Percentiles rank a stretch among this genome's conserved stretches.
phyloP scores from a whole-genome alignment of 257 asterid genomes.

The Solanum pennellii region DNA sequence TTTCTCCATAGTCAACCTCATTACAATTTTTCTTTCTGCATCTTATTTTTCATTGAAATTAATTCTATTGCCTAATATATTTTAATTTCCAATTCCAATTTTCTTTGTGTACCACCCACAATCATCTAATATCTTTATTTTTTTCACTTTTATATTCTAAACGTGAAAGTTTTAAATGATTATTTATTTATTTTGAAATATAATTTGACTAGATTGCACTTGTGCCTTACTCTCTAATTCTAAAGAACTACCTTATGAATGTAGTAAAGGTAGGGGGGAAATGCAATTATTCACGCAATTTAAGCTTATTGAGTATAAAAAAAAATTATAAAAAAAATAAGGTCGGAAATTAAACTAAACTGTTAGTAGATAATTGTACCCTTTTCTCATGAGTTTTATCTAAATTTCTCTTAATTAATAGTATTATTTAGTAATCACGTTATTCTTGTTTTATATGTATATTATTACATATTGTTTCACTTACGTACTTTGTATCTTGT shows the following conservation, averaged over 20 bases:
- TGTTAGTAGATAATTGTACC: too few relatives aligned
- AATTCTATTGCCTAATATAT: too few relatives aligned
- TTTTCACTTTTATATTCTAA: not conserved
- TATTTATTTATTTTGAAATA: not conserved
- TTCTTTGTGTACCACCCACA: not conserved
- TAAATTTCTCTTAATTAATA: too few relatives aligned
- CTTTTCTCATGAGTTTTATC: too few relatives aligned
- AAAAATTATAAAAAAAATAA: too few relatives aligned
- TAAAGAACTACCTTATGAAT: not conserved
- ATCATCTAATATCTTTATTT: not conserved
- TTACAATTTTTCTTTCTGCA: rapidly evolving
- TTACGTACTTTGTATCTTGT: too few relatives aligned
- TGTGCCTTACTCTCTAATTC: not conserved
- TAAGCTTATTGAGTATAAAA: rapidly evolving
- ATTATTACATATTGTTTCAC: not conserved
- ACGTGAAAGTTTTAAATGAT: too few relatives aligned
- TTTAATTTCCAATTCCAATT: too few relatives aligned
- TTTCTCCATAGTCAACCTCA: too few relatives aligned
- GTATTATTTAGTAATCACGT: not conserved
- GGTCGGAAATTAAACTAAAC: too few relatives aligned
- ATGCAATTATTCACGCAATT: not conserved
- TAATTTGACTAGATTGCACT: not conserved
- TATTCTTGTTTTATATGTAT: too few relatives aligned
- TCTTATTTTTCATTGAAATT: too few relatives aligned
- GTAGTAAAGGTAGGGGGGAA: not conserved